These are phyloP conservation scores for Nepenthes alata DNA, from an alignment of 179 eudicot genomes.

Conservation along the genomic window DNA sequence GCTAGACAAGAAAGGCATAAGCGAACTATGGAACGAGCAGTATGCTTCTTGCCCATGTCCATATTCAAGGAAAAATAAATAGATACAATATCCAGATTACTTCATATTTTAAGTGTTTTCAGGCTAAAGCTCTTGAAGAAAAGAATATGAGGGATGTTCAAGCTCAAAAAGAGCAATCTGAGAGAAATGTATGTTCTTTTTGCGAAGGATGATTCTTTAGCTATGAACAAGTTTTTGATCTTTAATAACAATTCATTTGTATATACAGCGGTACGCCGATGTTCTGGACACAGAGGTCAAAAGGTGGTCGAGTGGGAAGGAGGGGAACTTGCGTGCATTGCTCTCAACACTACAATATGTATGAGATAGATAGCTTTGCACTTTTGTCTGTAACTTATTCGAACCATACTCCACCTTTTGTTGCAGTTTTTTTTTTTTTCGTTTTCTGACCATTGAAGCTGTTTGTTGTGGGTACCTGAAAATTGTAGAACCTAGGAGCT, in stretches of 20 bases:
- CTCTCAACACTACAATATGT: constrained; percentile 77
- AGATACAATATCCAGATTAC: constrained; percentile 1
- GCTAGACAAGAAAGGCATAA: constrained; percentile 72
- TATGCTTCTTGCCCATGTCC: constrained; percentile 29
- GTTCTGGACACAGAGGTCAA: constrained; percentile 56
- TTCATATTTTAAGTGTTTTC: constrained; percentile 14
- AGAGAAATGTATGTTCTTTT: constrained; percentile 56
- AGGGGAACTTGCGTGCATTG: constrained; percentile 60
- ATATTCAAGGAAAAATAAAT: neutral
- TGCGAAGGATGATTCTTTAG: neutral
- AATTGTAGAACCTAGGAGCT: too few species aligned
- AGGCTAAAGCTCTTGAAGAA: constrained; percentile 96
- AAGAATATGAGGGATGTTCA: constrained; percentile 74
- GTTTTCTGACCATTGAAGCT: neutral
- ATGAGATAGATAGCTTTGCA: constrained; percentile 13
- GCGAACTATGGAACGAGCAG: constrained; percentile 82
- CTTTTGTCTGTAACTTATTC: neutral
- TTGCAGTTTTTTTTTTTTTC: neutral
- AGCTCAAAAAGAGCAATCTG: constrained; percentile 87
- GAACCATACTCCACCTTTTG: too few species aligned
- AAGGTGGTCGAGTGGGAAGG: constrained; percentile 67
- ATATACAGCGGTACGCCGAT: constrained; percentile 60
- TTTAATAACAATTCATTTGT: constrained; percentile 2
- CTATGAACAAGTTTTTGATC: neutral
- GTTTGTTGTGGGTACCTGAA: too few species aligned